Evolutionary conservation across 768 basidiomycete species (phyloP).

Genomic region (Gloeopeniophorella convolvens): DNA sequence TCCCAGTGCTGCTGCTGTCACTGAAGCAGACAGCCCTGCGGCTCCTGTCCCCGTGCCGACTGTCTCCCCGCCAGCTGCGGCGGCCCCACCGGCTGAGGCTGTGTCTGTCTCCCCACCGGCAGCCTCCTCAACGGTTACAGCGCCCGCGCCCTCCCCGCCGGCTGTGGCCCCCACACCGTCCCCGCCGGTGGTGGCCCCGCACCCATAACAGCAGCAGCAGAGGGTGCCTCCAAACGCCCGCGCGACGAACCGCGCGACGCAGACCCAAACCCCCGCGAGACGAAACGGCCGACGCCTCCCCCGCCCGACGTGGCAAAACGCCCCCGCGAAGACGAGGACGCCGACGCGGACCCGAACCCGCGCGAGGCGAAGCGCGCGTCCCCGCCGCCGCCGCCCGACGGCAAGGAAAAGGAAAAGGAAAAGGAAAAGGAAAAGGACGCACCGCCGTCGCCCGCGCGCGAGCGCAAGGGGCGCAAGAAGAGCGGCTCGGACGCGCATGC

Average conservation of each 20-base stretch:
- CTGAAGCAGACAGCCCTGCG: no score
- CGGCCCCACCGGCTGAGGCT: no score
- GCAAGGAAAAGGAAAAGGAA: constrained; percentile 21
- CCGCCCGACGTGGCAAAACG: constrained; percentile 39
- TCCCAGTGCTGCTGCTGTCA: no score
- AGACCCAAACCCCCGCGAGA: constrained; percentile 49
- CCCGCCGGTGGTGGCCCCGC: no score
- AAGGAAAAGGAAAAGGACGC: constrained; percentile 11
- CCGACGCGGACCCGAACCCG: constrained; percentile 12
- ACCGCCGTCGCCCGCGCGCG: neutral
- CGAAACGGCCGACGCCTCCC: constrained; percentile 55
- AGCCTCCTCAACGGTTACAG: no score
- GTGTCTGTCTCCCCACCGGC: no score
- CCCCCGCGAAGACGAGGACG: constrained; percentile 15
- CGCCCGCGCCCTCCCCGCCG: no score
- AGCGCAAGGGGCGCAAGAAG: constrained; percentile 8
- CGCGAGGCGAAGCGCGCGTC: constrained; percentile 51
- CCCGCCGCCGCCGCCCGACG: constrained; percentile 58
- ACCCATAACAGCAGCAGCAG: no score
- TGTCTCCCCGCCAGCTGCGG: no score
- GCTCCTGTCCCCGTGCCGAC: no score
- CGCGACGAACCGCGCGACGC: constrained; percentile 57
- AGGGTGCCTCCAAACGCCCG: no score
- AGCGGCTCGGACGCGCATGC: constrained; percentile 8
- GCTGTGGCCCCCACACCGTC: no score